Conservation (phyloP, 257 asterid species). For the Jaltomata sinuosa region DNA sequence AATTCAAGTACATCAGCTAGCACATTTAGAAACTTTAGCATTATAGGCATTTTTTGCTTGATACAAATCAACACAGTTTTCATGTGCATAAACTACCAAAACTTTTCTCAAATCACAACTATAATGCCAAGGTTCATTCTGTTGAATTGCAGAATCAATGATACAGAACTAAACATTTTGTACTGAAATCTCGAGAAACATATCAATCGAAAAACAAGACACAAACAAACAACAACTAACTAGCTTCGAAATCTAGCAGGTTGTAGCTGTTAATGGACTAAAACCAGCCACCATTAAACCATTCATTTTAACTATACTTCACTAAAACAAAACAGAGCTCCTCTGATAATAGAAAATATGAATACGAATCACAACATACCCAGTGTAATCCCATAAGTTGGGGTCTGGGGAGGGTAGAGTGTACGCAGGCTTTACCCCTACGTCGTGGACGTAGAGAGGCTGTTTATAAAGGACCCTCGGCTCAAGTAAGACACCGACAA, state of each 20-base stretch:
- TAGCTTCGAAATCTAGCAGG: neutral
- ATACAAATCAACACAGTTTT: neutral
- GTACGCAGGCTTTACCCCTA: too few species aligned
- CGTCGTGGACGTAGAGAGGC: too few species aligned
- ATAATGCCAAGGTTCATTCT: neutral
- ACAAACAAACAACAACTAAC: too few species aligned
- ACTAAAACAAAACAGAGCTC: neutral
- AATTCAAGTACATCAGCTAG: neutral
- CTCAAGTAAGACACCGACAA: too few species aligned
- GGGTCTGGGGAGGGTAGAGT: too few species aligned
- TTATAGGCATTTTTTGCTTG: neutral
- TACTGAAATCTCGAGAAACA: neutral
- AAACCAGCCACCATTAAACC: neutral
- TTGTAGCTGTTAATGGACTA: neutral
- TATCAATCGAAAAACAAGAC: neutral
- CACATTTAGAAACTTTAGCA: neutral
- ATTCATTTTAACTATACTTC: neutral
- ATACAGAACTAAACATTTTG: neutral
- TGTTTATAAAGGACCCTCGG: too few species aligned
- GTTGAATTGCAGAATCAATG: neutral
- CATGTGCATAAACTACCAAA: neutral
- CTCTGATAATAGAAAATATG: neutral
- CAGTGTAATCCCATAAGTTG: too few species aligned
- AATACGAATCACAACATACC: too few species aligned
- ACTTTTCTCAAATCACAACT: neutral